Percentiles rank a stretch among this genome's conserved stretches.
Conservation (phyloP, 1,284 basidiomycete genomes). For the Moesziomyces parantarcticus region DNA sequence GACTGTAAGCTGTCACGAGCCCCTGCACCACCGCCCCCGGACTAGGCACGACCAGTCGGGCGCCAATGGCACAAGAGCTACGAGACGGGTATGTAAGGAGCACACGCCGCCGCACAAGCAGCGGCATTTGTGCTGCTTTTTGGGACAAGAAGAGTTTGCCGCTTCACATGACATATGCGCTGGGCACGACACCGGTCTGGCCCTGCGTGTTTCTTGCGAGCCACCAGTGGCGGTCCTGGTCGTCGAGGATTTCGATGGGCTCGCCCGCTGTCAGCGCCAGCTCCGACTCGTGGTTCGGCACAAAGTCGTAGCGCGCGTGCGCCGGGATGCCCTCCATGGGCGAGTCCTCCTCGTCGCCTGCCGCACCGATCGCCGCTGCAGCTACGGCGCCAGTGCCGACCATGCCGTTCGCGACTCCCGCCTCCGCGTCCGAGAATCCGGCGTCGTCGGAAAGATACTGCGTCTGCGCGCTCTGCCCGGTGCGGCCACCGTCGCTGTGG, state of each 20-base stretch:
- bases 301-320: conserved; percentile 61
- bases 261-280: conserved; percentile 55
- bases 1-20: conserved; percentile 1
- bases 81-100: not conserved
- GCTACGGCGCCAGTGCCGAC: conserved; percentile 70
- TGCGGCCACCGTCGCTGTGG: conserved; percentile 51
- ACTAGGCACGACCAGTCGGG: not conserved
- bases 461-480: conserved; percentile 34
- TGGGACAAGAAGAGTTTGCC: not conserved
- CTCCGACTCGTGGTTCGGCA: conserved; percentile 60
- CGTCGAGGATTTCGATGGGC: conserved; percentile 58
- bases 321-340: conserved; percentile 57
- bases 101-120: not conserved
- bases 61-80: not conserved
- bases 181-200: conserved; percentile 58
- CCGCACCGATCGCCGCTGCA: conserved; percentile 68
- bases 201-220: conserved; percentile 52
- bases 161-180: conserved; percentile 57
- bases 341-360: conserved; percentile 38
- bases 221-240: conserved; percentile 63
- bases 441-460: conserved; percentile 67
- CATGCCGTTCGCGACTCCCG: conserved; percentile 14
- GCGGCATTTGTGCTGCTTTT: not conserved
- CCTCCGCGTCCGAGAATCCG: conserved; percentile 34
- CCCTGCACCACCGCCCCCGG: not conserved